A percentile compares a stretch with the other conserved stretches of the same genome.
Evolutionary conservation across 106 monocot species (phyloP).

Genomic region (Amphibolis antarctica): DNA sequence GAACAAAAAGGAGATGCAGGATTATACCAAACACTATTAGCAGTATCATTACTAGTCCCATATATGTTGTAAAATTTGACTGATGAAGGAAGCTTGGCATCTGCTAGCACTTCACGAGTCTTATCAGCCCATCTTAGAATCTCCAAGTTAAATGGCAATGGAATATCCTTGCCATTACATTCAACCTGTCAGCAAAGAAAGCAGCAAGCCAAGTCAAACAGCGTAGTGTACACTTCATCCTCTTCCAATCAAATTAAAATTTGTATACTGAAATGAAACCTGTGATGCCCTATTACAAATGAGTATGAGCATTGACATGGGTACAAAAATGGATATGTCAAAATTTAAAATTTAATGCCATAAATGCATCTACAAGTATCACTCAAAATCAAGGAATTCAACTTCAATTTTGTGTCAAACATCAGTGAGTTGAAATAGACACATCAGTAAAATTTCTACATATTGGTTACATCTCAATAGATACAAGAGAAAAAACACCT

Average conservation of each 20-base stretch:
- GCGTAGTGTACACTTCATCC: background rate
- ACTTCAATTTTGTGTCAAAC: too few species aligned
- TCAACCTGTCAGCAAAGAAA: constrained; percentile 39
- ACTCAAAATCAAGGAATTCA: too few species aligned
- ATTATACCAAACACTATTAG: constrained; percentile 81
- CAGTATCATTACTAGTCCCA: constrained; percentile 62
- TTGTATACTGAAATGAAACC: background rate
- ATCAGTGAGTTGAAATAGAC: too few species aligned
- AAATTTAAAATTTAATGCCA: too few species aligned
- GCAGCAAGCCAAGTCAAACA: background rate
- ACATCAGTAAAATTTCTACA: too few species aligned
- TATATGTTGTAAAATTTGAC: constrained; percentile 93
- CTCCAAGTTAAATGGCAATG: constrained; percentile 69
- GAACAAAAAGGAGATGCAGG: background rate
- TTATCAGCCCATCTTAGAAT: constrained; percentile 85
- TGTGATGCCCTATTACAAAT: too few species aligned
- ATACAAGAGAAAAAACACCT: too few species aligned
- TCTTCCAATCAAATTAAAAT: background rate
- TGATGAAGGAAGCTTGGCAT: constrained; percentile 64
- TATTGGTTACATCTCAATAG: too few species aligned
- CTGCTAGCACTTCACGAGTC: constrained; percentile 60
- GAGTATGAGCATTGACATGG: too few species aligned
- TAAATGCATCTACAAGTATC: too few species aligned
- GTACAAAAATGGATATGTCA: too few species aligned
- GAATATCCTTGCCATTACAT: constrained; percentile 49